These are phyloP conservation scores for Schwanniomyces occidentalis DNA, from an alignment of 805 yeast species.

Conservation along the genomic window DNA sequence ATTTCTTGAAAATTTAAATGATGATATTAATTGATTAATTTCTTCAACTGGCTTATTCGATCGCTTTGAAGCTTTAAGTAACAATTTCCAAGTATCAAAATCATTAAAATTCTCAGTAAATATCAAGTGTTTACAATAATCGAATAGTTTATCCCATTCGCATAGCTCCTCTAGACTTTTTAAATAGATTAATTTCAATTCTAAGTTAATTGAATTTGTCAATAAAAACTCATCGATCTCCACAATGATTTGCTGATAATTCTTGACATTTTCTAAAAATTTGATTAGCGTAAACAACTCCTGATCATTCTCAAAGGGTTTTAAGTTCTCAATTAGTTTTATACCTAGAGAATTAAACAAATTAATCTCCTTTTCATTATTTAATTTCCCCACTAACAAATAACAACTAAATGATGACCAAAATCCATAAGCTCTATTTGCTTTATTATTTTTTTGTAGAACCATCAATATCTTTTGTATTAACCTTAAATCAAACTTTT, in stretches of 20 bases:
- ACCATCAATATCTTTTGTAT: conserved; percentile 54
- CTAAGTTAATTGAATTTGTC: conserved; percentile 52
- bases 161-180: conserved; percentile 44
- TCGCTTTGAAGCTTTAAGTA: conserved; percentile 46
- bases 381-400: conserved; percentile 34
- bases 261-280: conserved; percentile 41
- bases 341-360: conserved; percentile 63
- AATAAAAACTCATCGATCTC: conserved; percentile 28
- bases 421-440: conserved; percentile 35
- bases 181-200: conserved; percentile 56
- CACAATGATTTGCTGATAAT: conserved; percentile 30
- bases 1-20: conserved; percentile 23
- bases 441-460: conserved; percentile 30
- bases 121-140: conserved; percentile 42
- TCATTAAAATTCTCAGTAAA: conserved; percentile 61
- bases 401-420: conserved; percentile 61
- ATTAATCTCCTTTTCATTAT: conserved; percentile 43
- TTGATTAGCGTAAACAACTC: conserved; percentile 62
- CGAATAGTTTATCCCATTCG: conserved; percentile 45
- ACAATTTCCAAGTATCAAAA: conserved; percentile 69
- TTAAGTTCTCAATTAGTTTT: conserved; percentile 51
- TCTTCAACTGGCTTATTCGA: conserved; percentile 35
- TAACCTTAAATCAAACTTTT: conserved; percentile 46
- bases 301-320: conserved; percentile 59
- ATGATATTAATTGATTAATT: conserved; percentile 11